Evolutionary conservation across 2,329 filamentous ascomycete species (phyloP).

Genomic region (Apiospora pterosperma): DNA sequence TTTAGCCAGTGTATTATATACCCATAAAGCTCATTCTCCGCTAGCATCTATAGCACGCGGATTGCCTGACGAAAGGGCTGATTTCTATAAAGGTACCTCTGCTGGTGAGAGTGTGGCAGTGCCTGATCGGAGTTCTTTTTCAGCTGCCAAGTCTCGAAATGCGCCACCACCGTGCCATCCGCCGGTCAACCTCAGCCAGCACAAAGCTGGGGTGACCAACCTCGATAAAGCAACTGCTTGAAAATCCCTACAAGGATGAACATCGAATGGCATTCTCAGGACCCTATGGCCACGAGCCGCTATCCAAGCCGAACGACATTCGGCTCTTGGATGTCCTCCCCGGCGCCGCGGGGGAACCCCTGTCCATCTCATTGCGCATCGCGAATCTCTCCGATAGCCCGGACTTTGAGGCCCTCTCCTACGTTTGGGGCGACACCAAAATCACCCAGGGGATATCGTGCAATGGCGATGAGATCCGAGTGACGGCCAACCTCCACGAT

Average conservation of each 20-base stretch:
- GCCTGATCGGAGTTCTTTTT: background rate
- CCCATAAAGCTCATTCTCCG: no score
- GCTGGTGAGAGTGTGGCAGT: background rate
- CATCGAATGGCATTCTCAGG: background rate
- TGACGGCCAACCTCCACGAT: slow-evolving; percentile 6
- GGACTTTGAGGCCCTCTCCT: slow-evolving; percentile 10
- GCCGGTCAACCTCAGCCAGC: background rate
- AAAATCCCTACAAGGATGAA: background rate
- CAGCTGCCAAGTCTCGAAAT: background rate
- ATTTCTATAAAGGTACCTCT: no score
- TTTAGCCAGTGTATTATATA: no score
- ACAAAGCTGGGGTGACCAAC: background rate
- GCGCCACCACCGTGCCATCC: background rate
- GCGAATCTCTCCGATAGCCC: background rate
- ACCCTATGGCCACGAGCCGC: background rate
- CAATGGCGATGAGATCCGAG: background rate
- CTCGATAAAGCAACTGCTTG: no score
- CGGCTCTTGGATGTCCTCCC: slow-evolving; percentile 4
- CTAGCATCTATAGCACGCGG: no score
- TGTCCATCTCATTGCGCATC: background rate
- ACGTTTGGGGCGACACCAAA: slow-evolving; percentile 7
- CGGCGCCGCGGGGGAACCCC: background rate
- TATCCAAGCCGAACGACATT: background rate
- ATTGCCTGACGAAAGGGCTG: no score
- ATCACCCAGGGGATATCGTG: background rate